Conservation (phyloP, 116 monocot species). For the Iris pallida region DNA sequence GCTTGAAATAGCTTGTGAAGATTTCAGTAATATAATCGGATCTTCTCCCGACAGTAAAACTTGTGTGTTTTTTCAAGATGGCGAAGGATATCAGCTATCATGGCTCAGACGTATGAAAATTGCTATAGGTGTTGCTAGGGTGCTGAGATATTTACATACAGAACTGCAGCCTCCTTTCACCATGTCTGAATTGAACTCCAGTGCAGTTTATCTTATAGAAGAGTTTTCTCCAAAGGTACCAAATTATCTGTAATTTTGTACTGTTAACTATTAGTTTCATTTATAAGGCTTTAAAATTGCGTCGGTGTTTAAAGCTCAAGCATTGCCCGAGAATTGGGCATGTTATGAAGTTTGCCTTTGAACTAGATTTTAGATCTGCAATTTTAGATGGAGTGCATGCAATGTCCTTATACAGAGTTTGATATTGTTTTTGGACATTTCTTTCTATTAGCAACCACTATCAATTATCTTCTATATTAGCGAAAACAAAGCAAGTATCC, state of each 20-base stretch:
- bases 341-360: too few relatives aligned
- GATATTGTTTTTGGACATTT: too few relatives aligned
- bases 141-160: constrained; percentile 74
- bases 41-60: constrained; percentile 55
- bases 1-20: constrained; percentile 95
- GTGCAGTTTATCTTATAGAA: constrained; percentile 81
- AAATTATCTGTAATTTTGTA: constrained; percentile 1
- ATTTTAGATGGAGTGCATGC: too few relatives aligned
- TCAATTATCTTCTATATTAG: too few relatives aligned
- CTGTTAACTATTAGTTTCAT: constrained; percentile 38
- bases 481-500: too few relatives aligned
- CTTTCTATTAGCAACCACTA: too few relatives aligned
- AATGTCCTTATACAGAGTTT: too few relatives aligned
- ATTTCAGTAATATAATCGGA: constrained; percentile 96
- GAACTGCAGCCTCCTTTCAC: constrained; percentile 76
- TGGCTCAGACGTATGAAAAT: constrained; percentile 95
- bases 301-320: too few relatives aligned
- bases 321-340: too few relatives aligned
- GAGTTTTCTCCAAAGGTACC: constrained; percentile 96
- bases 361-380: too few relatives aligned
- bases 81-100: constrained; percentile 65
- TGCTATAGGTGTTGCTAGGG: constrained; percentile 63
- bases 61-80: constrained; percentile 42
- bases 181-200: constrained; percentile 70
- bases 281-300: too few relatives aligned